Evolutionary conservation across 192 early-diverging fungal genomes (phyloP), one percentile per base, ranked within the genome.

Genomic region (Backusella circina): DNA sequence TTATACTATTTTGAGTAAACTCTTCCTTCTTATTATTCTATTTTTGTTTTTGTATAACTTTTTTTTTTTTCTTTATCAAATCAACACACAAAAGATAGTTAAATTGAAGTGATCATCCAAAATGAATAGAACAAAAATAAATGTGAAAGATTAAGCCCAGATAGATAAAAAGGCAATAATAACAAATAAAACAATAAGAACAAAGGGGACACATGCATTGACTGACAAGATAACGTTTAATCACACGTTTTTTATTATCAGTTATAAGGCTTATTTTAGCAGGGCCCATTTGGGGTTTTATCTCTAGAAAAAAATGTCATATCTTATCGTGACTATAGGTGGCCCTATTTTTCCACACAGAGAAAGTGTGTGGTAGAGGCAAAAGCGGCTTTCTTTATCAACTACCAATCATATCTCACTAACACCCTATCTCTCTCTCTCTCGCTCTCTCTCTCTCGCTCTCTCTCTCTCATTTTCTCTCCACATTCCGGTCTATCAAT

Each of bases 211-310:
- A 61, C 26, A 61, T 61, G 54, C 54, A 61, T 61, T 61, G 54
- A 54, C 51, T 54, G 51, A 61, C 54, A 61, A 61, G 54, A 61
- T 61, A 61, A 61, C 54, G 54, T 28, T 61, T 61, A 61, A 61
- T 61, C 54, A 61, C 54, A 61, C 54, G 54, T 61, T 61, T 47
- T 47, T 61, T 51, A 61, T 61, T 61, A 61, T 61, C 54, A 26
- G 23, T 61, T 13, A 26, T 12, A 61, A 13, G 54, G 10, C 23
- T 57, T 9, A 26, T 57, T 21, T 26, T 28, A 3, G 15, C 0
- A 44, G 15, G 1, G n/a, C n/a, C n/a, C 15, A 15, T 44, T 44
- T n/a, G n/a, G n/a, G n/a, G 39, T 61, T 61, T 61, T 61, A 61
- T 61, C 54, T 61, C 21, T 61, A 21, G 3, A 28, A 9, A 12